Evolutionary conservation across 202 grass and related monocot genomes (phyloP), one percentile per base, ranked within the genome.

Genomic region (Musa balbisiana): DNA sequence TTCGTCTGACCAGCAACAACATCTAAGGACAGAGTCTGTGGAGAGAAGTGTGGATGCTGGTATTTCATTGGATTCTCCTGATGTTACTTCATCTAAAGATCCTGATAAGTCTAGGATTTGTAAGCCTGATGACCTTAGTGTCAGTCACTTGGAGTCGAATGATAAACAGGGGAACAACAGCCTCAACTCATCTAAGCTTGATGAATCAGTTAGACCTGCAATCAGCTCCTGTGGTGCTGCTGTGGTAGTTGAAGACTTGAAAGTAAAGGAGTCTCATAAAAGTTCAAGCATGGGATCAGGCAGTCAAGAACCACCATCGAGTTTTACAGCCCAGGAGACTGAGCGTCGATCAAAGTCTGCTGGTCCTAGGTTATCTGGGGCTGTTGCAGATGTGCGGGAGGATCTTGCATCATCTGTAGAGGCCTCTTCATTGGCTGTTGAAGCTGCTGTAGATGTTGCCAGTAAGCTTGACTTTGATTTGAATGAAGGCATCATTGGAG

Each of bases 331-430:
- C 29, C 79, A 79, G 63, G 82, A 77, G 43, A 80, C 26, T 59
- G 83, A 81, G 62, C 77, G 71, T 66, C 78, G 64, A 72, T 69
- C 58, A 83, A 78, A 75, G 49, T 72, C 64, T 59, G 2, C 23
- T 16, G 23, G 25, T 49, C 33, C 53, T 75, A 19, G 19, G 25
- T n/a, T 62, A 3, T 59, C 74, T 65, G 49, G 49, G 25, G 54
- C 53, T 75, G 73, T 33, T 59, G 54, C 53, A 11, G 73, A 75
- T 72, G 50, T 51, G n/a, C 1, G 10, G 14, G 73, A 59, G 55
- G 53, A 75, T 8, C 24, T 65, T 66, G 67, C 75, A 26, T 82
- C 76, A 68, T 89, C 78, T 78, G 82, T 81, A 27, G 85, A 90
- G 63, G 80, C 54, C 19, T 59, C 53, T 56, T 59, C 53, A 33